Percentiles rank a stretch among this genome's conserved stretches.
Evolutionary conservation across 2,329 filamentous ascomycete species (phyloP).

Genomic region (Fusarium incarnatum): DNA sequence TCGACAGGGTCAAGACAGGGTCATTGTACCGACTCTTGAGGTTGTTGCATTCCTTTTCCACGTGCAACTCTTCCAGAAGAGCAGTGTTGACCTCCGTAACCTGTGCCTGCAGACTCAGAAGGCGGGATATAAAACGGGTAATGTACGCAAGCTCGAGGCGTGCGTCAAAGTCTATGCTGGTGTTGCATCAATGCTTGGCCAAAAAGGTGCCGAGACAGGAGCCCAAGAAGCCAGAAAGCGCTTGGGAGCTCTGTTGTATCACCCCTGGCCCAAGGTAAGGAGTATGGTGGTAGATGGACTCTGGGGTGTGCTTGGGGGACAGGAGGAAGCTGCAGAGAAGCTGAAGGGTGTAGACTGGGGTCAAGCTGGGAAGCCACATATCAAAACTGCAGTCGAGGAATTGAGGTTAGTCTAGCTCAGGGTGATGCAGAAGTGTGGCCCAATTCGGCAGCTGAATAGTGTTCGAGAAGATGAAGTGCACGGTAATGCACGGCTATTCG

Average conservation of each 20-base stretch:
- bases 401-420: slow-evolving; percentile 54
- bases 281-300: slow-evolving; percentile 70
- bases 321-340: slow-evolving; percentile 46
- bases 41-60: slow-evolving; percentile 82
- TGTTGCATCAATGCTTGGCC: slow-evolving; percentile 60
- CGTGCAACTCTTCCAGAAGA: slow-evolving; percentile 61
- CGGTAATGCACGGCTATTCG: slow-evolving; percentile 14
- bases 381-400: slow-evolving; percentile 57
- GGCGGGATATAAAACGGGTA: slow-evolving; percentile 84
- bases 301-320: slow-evolving; percentile 59
- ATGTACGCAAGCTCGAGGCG: slow-evolving; percentile 83
- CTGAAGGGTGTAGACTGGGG: slow-evolving; percentile 70
- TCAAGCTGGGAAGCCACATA: slow-evolving; percentile 60
- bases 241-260: slow-evolving; percentile 77
- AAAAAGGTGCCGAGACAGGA: slow-evolving; percentile 43
- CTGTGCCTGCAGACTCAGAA: slow-evolving; percentile 80
- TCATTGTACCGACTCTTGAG: slow-evolving; percentile 81
- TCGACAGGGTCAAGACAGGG: slow-evolving; percentile 72
- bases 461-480: slow-evolving; percentile 8
- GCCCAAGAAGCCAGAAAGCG: slow-evolving; percentile 71
- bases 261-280: slow-evolving; percentile 83
- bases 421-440: slow-evolving; percentile 13
- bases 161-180: slow-evolving; percentile 83
- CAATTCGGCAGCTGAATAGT: slow-evolving; percentile 22
- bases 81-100: slow-evolving; percentile 59